Evolutionary conservation across 2,329 filamentous ascomycete genomes (phyloP), one percentile per base, ranked within the genome.

Genomic region (Talaromyces piceae): DNA sequence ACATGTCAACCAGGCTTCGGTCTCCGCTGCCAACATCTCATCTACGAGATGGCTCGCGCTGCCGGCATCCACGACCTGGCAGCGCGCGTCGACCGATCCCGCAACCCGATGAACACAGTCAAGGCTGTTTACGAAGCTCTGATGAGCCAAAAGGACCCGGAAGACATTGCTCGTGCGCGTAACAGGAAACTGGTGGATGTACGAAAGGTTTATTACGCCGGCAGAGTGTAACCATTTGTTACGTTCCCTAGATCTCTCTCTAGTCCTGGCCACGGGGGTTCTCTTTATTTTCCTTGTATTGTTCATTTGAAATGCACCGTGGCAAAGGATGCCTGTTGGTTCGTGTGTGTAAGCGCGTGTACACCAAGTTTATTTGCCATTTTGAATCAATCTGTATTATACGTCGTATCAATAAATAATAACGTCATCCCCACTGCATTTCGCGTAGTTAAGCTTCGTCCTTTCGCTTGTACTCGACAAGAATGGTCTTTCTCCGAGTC

Each of bases 31-130:
- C 89, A 95, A 61, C 83, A 88, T 66, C 82, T 90, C 58, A 91
- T 98, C 68, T 97, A 91, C 71, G 91, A 98, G 70, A 90, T 98
- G 77, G 91, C 88, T 65, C 86, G 89, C 57, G 84, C 84, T 45
- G 87, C 83, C 37, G 93, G 93, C 58, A 89, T 98, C 63, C 78
- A 85, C 57, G 93, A 98, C 68, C 80, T 98, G 28, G 81, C 90
- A 13, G 91, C 88, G 45, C 80, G 81, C 59, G 91, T 95, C 56
- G 84, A 85, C 31, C 86, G 91, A 43, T 88, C 88, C 56, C 82
- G 91, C 63, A 97, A 95, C 77, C 89, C 90, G 60, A 95, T 97
- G 90, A 98, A 98, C 76, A 88, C 91, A 16, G 87, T 95, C 73
- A 96, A 96, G 75, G 93, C 93, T 12, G 81, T 89, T 37, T 88